These are phyloP conservation scores for Skeletonema marinoi DNA, from an alignment of 108 stramenopile genomes.

Conservation along the genomic window DNA sequence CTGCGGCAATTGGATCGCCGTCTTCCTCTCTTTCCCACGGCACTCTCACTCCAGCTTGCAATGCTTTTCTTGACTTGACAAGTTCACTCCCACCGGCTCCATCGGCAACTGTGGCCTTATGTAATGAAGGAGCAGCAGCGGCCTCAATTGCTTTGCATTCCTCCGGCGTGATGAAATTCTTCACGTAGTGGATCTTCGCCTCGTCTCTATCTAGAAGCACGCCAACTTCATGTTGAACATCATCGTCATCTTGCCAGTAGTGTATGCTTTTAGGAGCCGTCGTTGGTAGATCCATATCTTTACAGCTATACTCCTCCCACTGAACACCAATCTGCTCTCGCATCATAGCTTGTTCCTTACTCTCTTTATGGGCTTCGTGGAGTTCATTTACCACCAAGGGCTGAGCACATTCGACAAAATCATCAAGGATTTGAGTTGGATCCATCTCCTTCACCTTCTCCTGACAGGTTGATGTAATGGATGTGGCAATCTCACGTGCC, in stretches of 20 bases:
- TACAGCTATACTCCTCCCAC: conserved; percentile 83
- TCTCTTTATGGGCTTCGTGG: conserved; percentile 54
- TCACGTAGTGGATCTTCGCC: conserved; percentile 73
- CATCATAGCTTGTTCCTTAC: conserved; percentile 54
- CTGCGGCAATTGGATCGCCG: conserved; percentile 68
- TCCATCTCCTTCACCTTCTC: conserved; percentile 18
- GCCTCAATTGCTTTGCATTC: conserved; percentile 81
- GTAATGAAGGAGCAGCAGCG: conserved; percentile 59
- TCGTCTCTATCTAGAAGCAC: conserved; percentile 62
- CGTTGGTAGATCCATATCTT: conserved; percentile 56
- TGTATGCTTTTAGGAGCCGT: conserved; percentile 41
- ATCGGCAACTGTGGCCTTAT: conserved; percentile 84
- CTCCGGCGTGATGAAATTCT: conserved; percentile 79
- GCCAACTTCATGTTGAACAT: conserved; percentile 33
- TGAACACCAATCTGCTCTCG: conserved; percentile 47
- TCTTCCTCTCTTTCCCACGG: conserved; percentile 73
- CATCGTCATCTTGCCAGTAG: conserved; percentile 34
- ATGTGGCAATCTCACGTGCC: conserved; percentile 1
- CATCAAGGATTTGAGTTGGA: conserved; percentile 21
- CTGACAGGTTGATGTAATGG: conserved; percentile 27
- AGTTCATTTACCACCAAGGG: conserved; percentile 43
- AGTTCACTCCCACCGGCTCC: conserved; percentile 71
- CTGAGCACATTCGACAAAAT: conserved; percentile 27
- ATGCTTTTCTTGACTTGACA: conserved; percentile 72
- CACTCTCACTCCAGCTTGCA: conserved; percentile 83